Conservation (phyloP, 805 yeast genomes). For the Candida awuae region DNA sequence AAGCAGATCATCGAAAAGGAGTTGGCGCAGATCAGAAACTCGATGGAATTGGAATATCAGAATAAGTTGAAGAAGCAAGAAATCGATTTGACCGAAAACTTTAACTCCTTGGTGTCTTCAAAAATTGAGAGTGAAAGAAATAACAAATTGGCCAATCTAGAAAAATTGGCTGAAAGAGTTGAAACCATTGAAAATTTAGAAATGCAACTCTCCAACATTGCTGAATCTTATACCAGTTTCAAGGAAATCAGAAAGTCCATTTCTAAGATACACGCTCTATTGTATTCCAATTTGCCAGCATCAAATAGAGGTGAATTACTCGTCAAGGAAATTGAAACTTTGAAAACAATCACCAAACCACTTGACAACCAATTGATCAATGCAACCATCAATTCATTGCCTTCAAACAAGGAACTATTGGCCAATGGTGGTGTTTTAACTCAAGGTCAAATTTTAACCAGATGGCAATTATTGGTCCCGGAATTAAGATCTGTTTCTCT, state of each 20-base stretch:
- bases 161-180: constrained; percentile 48
- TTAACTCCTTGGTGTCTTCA: constrained; percentile 48
- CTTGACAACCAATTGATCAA: constrained; percentile 29
- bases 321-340: constrained; percentile 32
- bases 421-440: constrained; percentile 57
- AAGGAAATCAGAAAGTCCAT: constrained; percentile 39
- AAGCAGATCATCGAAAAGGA: constrained; percentile 52
- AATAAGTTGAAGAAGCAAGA: constrained; percentile 64
- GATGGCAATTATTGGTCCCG: constrained; percentile 74
- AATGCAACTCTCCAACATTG: constrained; percentile 33
- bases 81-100: constrained; percentile 59
- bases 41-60: constrained; percentile 61
- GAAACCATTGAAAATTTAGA: constrained; percentile 50
- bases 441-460: constrained; percentile 64
- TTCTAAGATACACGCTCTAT: constrained; percentile 33
- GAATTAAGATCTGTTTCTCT: constrained; percentile 84
- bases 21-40: constrained; percentile 56
- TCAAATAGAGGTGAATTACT: constrained; percentile 40
- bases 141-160: constrained; percentile 66
- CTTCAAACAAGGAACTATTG: constrained; percentile 32
- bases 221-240: constrained; percentile 32
- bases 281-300: constrained; percentile 31
- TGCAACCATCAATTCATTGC: constrained; percentile 40
- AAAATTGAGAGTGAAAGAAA: constrained; percentile 68
- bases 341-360: constrained; percentile 31